A percentile compares a stretch with the other conserved stretches of the same genome.
Conservation (phyloP, 2,329 filamentous ascomycete species). For the Fusarium solani-melongenae region DNA sequence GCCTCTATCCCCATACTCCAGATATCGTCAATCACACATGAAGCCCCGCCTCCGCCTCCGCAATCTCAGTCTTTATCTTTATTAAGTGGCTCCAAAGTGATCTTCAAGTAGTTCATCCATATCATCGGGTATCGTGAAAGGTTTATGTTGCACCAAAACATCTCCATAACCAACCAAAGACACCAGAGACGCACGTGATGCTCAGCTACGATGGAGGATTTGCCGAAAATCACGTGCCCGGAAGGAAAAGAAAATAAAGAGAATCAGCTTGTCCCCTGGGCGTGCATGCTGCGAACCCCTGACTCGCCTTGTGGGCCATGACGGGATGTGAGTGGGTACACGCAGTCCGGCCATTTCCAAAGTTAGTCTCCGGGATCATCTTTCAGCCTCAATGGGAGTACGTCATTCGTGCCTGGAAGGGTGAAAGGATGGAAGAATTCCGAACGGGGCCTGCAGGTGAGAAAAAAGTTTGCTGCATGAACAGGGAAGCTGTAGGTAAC, state of each 20-base stretch:
- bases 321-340: slow-evolving; percentile 1
- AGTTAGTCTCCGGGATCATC: slow-evolving; percentile 1
- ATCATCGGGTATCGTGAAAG: neutral
- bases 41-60: slow-evolving; percentile 3
- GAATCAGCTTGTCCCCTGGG: neutral
- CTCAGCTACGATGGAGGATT: neutral
- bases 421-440: neutral
- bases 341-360: neutral
- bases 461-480: neutral
- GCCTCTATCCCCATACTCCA: neutral
- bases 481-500: neutral
- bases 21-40: neutral
- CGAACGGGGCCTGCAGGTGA: neutral
- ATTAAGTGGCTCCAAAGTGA: neutral
- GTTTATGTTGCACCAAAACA: neutral
- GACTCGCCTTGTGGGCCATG: slow-evolving; percentile 20
- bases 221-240: neutral
- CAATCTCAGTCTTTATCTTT: neutral
- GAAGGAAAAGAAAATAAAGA: neutral
- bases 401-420: neutral
- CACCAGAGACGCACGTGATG: neutral
- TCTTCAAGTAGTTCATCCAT: neutral
- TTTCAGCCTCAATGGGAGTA: slow-evolving; percentile 4
- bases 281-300: slow-evolving; percentile 11
- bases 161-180: too few species aligned